These are phyloP conservation scores for Cerrena zonata DNA, from an alignment of 1,284 basidiomycete species.

Conservation along the genomic window DNA sequence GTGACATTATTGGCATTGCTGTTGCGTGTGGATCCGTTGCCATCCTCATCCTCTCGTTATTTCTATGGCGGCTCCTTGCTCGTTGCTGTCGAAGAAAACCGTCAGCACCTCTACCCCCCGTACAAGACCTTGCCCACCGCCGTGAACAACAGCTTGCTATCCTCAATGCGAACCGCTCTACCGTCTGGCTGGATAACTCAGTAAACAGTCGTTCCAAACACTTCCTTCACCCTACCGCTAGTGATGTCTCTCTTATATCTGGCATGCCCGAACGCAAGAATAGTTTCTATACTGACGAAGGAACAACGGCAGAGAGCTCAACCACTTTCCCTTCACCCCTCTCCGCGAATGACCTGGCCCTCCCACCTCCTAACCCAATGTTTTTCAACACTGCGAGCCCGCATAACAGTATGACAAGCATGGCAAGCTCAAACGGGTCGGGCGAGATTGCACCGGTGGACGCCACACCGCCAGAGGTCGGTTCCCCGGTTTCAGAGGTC, in stretches of 20 bases:
- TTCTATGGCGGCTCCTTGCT: slow-evolving; percentile 36
- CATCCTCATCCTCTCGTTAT: slow-evolving; percentile 32
- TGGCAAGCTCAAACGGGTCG: slow-evolving; percentile 16
- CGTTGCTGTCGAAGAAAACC: slow-evolving; percentile 26
- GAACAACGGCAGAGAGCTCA: slow-evolving; percentile 21
- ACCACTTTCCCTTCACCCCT: slow-evolving; percentile 20
- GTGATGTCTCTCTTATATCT: slow-evolving; percentile 27
- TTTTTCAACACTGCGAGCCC: slow-evolving; percentile 19
- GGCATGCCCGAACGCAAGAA: slow-evolving; percentile 18
- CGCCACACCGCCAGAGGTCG: slow-evolving; percentile 14
- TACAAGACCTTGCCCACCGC: slow-evolving; percentile 54
- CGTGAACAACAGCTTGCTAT: slow-evolving; percentile 42
- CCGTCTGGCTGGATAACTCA: slow-evolving; percentile 20
- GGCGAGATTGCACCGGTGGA: slow-evolving; percentile 7
- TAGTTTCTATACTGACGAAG: slow-evolving; percentile 24
- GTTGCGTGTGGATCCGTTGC: slow-evolving; percentile 39
- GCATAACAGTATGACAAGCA: slow-evolving; percentile 17
- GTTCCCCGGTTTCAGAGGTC: slow-evolving; percentile 17
- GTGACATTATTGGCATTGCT: slow-evolving; percentile 41
- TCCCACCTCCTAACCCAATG: slow-evolving; percentile 24
- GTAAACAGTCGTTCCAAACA: slow-evolving; percentile 10
- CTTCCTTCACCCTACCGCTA: slow-evolving; percentile 17
- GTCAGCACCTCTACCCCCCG: slow-evolving; percentile 48
- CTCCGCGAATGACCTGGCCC: slow-evolving; percentile 10
- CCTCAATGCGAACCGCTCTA: slow-evolving; percentile 16